These are phyloP conservation scores for Pseudocercospora vitis DNA, from an alignment of 2,329 filamentous ascomycete genomes.

Conservation along the genomic window DNA sequence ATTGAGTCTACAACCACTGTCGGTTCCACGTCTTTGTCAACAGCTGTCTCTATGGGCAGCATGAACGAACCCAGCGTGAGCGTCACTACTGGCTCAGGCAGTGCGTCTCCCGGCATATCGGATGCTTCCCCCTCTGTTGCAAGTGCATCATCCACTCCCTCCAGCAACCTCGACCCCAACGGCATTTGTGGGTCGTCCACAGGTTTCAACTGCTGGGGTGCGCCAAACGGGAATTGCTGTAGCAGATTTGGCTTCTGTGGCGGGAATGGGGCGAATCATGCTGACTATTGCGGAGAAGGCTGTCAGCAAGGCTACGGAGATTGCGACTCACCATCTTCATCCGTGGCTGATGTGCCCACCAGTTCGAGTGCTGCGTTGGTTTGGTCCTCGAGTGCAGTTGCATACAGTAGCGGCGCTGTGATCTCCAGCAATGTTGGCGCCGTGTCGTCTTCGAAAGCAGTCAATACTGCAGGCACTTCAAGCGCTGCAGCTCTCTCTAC, in stretches of 20 bases:
- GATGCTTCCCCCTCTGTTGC: not conserved
- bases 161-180: slow-evolving; percentile 8
- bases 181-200: slow-evolving; percentile 6
- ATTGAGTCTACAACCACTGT: slow-evolving; percentile 16
- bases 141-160: slow-evolving; percentile 18
- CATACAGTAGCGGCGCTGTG: not conserved
- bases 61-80: slow-evolving; percentile 9
- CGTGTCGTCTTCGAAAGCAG: no score
- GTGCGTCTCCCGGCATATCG: not conserved
- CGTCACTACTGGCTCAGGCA: not conserved
- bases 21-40: slow-evolving; percentile 8
- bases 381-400: not conserved
- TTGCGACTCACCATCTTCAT: slow-evolving; percentile 9
- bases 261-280: slow-evolving; percentile 2
- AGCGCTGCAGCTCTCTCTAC: not conserved
- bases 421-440: slow-evolving; percentile 3
- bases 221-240: slow-evolving; percentile 9
- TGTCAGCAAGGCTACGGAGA: slow-evolving; percentile 16
- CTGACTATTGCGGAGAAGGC: slow-evolving; percentile 18
- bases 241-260: slow-evolving; percentile 24
- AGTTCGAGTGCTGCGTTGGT: not conserved
- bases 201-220: slow-evolving; percentile 11
- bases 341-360: not conserved
- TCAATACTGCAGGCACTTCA: not conserved
- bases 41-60: slow-evolving; percentile 13